Evolutionary conservation across 176 grass and related monocot species (phyloP), one percentile per base, ranked within the genome.

Genomic region (Poa annua): DNA sequence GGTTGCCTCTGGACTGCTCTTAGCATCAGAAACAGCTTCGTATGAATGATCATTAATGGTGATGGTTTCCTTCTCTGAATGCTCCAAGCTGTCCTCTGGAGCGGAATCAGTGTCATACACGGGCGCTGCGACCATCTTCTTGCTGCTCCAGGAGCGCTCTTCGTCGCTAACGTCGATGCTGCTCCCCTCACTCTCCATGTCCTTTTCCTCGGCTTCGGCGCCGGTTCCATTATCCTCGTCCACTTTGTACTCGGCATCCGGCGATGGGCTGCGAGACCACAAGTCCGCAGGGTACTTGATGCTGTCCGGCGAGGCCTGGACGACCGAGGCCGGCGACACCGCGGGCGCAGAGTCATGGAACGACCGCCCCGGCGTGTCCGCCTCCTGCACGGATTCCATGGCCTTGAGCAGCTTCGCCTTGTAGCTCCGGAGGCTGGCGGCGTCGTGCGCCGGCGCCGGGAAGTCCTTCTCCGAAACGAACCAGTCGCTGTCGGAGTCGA

Each of bases 401-500:
- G 87, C 90, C 76, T 80, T 86, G 21, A 88, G 76, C 32, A 94
- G 24, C 82, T 95, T 85, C 11, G 39, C 45, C 54, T 71, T 91
- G 81, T 88, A 89, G 0, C 56, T 67, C 6, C 7, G 75, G 25
- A 88, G 71, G 75, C 75, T 78, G 42, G 71, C 72, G 24, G 81
- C 79, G 71, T 74, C n/a, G 26, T 72, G 80, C 20, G 14, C 26
- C 0, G 72, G 8, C 51, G 42, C 72, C 34, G 42, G 73, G 67
- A 85, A 89, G 69, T 95, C 91, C 75, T 83, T 90, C 80, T 99
- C 97, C 2, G 93, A 99, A 41, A 85, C 53, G 64, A 96, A 94
- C 83, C 91, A 95, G 66, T 98, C 92, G 57, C 87, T 98, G 78
- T 99, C 96, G 52, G 93, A 99, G 75, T 99, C 97, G 4, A 92